Evolutionary conservation across 805 yeast species (phyloP).

Genomic region (Wickerhamiella sorbophila): DNA sequence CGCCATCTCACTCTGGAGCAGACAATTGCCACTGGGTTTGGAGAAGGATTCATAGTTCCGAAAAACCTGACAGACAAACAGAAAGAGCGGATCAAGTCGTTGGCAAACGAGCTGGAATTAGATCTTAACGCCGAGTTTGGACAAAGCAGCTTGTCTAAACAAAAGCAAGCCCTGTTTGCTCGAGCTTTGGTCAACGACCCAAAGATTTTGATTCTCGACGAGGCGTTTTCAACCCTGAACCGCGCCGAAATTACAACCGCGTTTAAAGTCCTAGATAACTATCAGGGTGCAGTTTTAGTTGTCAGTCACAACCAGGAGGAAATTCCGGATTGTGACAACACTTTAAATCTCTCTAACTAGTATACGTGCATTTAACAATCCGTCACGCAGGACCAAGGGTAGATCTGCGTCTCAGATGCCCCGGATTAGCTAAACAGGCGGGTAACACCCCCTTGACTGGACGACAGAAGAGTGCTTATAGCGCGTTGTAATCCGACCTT

Average conservation of each 20-base stretch:
- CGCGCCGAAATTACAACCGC: slow-evolving; percentile 43
- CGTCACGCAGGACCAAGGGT: too few relatives aligned
- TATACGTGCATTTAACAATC: neutral
- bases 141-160: slow-evolving; percentile 52
- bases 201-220: slow-evolving; percentile 67
- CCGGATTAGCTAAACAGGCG: too few relatives aligned
- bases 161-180: slow-evolving; percentile 61
- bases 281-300: slow-evolving; percentile 58
- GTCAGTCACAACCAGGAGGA: slow-evolving; percentile 80
- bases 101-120: slow-evolving; percentile 35
- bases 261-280: slow-evolving; percentile 36
- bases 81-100: slow-evolving; percentile 29
- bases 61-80: slow-evolving; percentile 28
- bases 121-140: slow-evolving; percentile 33
- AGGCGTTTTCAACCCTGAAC: slow-evolving; percentile 86
- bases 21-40: slow-evolving; percentile 57
- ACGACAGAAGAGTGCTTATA: neutral
- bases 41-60: slow-evolving; percentile 51
- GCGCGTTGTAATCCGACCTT: neutral
- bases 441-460: neutral
- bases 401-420: too few relatives aligned
- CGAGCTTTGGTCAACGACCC: slow-evolving; percentile 73
- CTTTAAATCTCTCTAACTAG: slow-evolving; percentile 3
- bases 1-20: slow-evolving; percentile 38
- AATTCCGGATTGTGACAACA: slow-evolving; percentile 52